Percentiles rank a stretch among this genome's conserved stretches.
These are phyloP conservation scores for Hypoxylon perforatum DNA, from an alignment of 495 filamentous ascomycete species.

Conservation along the genomic window DNA sequence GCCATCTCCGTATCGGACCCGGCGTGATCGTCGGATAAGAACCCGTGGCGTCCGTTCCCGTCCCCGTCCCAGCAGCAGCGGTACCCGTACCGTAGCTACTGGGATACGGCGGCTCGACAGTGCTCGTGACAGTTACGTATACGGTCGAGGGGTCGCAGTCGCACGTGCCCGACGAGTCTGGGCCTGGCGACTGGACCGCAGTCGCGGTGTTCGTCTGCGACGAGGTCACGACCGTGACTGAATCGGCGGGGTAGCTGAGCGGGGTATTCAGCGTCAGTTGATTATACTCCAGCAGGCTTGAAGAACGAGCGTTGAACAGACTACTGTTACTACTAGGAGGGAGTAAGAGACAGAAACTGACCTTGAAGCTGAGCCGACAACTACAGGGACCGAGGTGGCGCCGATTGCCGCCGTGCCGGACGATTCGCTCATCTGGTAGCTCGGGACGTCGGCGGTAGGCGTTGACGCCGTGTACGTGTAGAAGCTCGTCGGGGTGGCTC, in stretches of 20 bases:
- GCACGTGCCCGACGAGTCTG: slow-evolving; percentile 14
- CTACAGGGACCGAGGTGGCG: slow-evolving; percentile 13
- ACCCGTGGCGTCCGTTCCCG: background rate
- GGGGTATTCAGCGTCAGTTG: slow-evolving; percentile 32
- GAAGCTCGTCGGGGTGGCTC: slow-evolving; percentile 30
- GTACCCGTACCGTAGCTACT: slow-evolving; percentile 33
- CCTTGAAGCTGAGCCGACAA: slow-evolving; percentile 28
- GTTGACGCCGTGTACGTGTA: slow-evolving; percentile 26
- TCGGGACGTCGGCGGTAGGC: slow-evolving; percentile 31
- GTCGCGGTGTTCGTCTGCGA: slow-evolving; percentile 19
- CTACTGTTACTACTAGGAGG: background rate
- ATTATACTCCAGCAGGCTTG: background rate
- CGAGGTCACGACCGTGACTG: slow-evolving; percentile 17
- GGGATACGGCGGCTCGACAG: slow-evolving; percentile 41
- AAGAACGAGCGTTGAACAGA: slow-evolving; percentile 2
- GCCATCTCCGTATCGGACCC: slow-evolving; percentile 36
- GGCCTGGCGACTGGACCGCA: slow-evolving; percentile 1
- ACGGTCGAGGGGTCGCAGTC: slow-evolving; percentile 38
- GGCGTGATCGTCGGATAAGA: slow-evolving; percentile 24
- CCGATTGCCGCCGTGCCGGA: slow-evolving; percentile 30
- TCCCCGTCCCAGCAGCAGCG: slow-evolving; percentile 15
- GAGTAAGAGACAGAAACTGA: slow-evolving; percentile 33
- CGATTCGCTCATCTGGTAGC: slow-evolving; percentile 38
- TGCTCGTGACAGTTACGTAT: slow-evolving; percentile 40
- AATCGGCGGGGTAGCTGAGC: slow-evolving; percentile 19